Evolutionary conservation across 1,284 basidiomycete species (phyloP).

Genomic region (Mycena sp.): DNA sequence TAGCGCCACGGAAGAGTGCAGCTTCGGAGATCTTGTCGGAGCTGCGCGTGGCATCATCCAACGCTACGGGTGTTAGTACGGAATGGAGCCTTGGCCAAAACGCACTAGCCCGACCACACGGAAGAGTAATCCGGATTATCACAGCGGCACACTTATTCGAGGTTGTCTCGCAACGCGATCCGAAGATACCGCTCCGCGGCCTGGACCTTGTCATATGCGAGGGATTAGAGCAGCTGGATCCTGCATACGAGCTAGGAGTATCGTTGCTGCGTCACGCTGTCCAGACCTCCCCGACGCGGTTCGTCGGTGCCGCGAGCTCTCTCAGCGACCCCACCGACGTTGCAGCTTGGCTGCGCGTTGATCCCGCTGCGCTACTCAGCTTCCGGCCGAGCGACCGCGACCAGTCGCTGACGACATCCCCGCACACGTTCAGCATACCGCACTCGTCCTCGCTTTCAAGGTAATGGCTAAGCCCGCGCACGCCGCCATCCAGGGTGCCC

Average conservation of each 20-base stretch:
- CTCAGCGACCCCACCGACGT: conserved; percentile 86
- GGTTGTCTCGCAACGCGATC: conserved; percentile 47
- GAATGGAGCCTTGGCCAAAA: conserved; percentile 50
- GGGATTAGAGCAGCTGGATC: conserved; percentile 87
- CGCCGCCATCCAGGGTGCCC: conserved; percentile 60
- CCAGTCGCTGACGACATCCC: conserved; percentile 75
- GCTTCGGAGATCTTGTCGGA: conserved; percentile 61
- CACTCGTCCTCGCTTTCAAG: conserved; percentile 92
- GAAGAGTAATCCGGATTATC: conserved; percentile 62
- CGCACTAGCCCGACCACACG: conserved; percentile 42
- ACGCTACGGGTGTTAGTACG: conserved; percentile 53
- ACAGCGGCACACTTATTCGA: conserved; percentile 60
- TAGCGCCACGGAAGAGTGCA: conserved; percentile 61
- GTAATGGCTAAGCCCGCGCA: conserved; percentile 94
- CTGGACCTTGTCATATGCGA: conserved; percentile 84
- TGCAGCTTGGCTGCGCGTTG: conserved; percentile 86
- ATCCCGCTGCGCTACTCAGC: conserved; percentile 71
- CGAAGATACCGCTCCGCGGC: conserved; percentile 46
- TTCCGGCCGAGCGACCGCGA: conserved; percentile 90
- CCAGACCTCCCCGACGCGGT: conserved; percentile 70
- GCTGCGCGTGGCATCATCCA: conserved; percentile 53
- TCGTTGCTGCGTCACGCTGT: conserved; percentile 74
- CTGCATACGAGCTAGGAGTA: conserved; percentile 85
- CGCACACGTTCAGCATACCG: conserved; percentile 87
- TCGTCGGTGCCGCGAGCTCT: conserved; percentile 83